Evolutionary conservation across 2,329 filamentous ascomycete species (phyloP), one percentile per base, ranked within the genome.

Genomic region (Stagonosporopsis cucurbitacearum): DNA sequence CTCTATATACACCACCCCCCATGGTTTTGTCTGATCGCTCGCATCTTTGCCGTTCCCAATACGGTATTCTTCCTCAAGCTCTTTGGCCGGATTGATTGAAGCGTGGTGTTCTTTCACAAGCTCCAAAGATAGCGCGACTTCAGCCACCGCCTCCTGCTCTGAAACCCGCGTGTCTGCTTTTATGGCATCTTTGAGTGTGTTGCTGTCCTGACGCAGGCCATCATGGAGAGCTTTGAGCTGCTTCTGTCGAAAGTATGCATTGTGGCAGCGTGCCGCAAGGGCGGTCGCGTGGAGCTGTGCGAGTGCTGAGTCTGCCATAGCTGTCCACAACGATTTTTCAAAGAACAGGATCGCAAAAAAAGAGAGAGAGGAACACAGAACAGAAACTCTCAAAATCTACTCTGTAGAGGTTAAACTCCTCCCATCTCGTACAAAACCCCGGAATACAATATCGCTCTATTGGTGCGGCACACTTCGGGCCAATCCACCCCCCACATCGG

Each of bases 1-100:
- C 44, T 80, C 76, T 45, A 85, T 80, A 40, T 81, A 81, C 1
- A 80, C 77, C 48, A 80, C 71, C 2, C 80, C 80, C 41, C 70
- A 70, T 2, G 75, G 75, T 0, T 69, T 61, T 51, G 72, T 70
- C 45, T 69, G 60, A 4, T 70, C 60, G 6, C 56, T 23, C 22
- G 76, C 77, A 62, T 82, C 68, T 37, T 74, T 72, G 13, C 76
- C 76, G 20, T 72, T 74, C 5, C 75, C 70, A 32, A 81, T 66
- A 2, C 69, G 62, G 56, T 82, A 81, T 56, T 82, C 80, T 2
- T 75, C 57, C 39, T 77, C 69, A 0, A 78, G 67, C 25, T 71
- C 74, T 50, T 72, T 64, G 28, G 71, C 68, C 3, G 73, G 74
- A 37, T 80, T 69, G 6, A 83, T 64, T 4, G 72, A 68, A 0